Percentiles rank a stretch among this genome's conserved stretches.
Conservation (phyloP, 495 filamentous ascomycete species). For the Penicillium atrosanguineum region DNA sequence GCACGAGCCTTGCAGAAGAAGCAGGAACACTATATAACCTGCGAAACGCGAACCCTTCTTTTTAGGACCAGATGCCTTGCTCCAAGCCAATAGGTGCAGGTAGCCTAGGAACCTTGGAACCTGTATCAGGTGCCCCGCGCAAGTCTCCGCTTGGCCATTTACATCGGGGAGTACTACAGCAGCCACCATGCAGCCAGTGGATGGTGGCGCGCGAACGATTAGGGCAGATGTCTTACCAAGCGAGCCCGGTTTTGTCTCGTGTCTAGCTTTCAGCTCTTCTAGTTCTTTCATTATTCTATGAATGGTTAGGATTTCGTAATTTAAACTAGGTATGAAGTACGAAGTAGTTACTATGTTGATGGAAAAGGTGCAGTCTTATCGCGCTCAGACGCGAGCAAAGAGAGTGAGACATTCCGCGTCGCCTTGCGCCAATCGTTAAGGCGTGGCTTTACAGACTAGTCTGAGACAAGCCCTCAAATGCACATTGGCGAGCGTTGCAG, state of each 20-base stretch:
- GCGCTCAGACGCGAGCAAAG: slow-evolving; percentile 1
- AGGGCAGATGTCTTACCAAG: neutral
- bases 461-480: slow-evolving; percentile 5
- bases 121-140: slow-evolving; percentile 5
- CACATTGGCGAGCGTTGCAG: neutral
- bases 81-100: neutral
- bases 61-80: too few species aligned
- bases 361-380: neutral
- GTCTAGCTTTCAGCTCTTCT: too few species aligned
- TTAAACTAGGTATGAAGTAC: too few species aligned
- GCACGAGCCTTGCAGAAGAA: neutral
- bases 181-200: slow-evolving; percentile 18
- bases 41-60: too few species aligned
- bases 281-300: too few species aligned
- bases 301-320: too few species aligned
- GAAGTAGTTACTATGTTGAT: too few species aligned
- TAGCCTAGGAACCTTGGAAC: neutral
- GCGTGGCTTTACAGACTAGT: neutral
- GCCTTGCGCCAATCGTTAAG: slow-evolving; percentile 1
- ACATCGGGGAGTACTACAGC: slow-evolving; percentile 11
- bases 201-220: slow-evolving; percentile 5
- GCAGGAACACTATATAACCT: neutral
- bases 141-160: slow-evolving; percentile 6
- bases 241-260: neutral
- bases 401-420: slow-evolving; percentile 6